These are phyloP conservation scores for Pyrenopolyporus hunteri DNA, from an alignment of 495 filamentous ascomycete genomes.

Conservation along the genomic window DNA sequence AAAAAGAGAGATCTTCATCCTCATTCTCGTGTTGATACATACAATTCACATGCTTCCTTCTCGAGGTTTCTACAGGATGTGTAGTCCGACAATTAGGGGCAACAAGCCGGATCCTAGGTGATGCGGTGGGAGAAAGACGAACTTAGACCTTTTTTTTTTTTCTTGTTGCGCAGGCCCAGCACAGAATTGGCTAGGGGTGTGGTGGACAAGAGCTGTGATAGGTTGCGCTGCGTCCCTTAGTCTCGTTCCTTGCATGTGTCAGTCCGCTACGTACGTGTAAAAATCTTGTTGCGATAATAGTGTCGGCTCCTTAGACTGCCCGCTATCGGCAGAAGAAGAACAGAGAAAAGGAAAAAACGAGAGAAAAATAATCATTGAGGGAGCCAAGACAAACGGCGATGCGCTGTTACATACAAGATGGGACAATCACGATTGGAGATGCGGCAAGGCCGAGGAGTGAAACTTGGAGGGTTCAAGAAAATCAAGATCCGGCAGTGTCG, in stretches of 20 bases:
- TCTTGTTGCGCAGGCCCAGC: slow-evolving; percentile 3
- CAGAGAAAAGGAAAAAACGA: background rate
- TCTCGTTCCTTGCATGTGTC: slow-evolving; percentile 34
- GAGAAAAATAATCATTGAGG: background rate
- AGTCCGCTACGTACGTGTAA: slow-evolving; percentile 11
- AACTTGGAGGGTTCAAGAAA: slow-evolving; percentile 25
- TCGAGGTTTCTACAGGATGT: background rate
- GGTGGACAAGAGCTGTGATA: slow-evolving; percentile 18
- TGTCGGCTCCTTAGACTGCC: slow-evolving; percentile 6
- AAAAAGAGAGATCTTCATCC: background rate
- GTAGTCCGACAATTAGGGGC: background rate
- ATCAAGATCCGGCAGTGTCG: slow-evolving; percentile 21
- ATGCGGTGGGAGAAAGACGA: background rate
- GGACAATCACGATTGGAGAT: slow-evolving; percentile 17
- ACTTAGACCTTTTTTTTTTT: background rate
- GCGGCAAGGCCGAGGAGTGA: slow-evolving; percentile 23
- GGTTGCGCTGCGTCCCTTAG: slow-evolving; percentile 13
- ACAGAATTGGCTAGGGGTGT: slow-evolving; percentile 34
- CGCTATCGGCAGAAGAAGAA: slow-evolving; percentile 20
- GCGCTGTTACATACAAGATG: background rate
- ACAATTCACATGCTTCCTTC: background rate
- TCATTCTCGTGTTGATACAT: background rate
- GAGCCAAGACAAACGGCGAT: slow-evolving; percentile 1
- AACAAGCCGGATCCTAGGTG: slow-evolving; percentile 9
- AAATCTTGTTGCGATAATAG: slow-evolving; percentile 21